Evolutionary conservation across 371 early-diverging fungal genomes (phyloP).

Genomic region (Apophysomyces variabilis): DNA sequence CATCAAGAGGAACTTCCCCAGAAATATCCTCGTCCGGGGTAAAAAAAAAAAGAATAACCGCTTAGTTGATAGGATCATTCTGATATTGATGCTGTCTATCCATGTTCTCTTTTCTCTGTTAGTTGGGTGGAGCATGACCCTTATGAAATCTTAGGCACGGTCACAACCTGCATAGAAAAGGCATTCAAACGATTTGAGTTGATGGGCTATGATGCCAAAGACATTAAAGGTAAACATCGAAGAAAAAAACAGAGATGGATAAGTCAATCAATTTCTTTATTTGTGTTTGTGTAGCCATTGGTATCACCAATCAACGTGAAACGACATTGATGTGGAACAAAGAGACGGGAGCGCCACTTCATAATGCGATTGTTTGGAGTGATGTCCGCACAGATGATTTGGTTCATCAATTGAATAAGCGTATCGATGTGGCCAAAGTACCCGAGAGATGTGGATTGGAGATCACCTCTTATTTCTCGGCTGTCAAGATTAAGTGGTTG

Average conservation of each 20-base stretch:
- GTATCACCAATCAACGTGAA: slow-evolving; percentile 95
- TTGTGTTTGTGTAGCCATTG: slow-evolving; percentile 58
- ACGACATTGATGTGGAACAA: slow-evolving; percentile 88
- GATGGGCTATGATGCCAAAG: slow-evolving; percentile 55
- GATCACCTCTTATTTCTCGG: slow-evolving; percentile 88
- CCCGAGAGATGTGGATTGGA: slow-evolving; percentile 79
- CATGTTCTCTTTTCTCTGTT: slow-evolving; percentile 4
- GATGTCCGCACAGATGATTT: slow-evolving; percentile 80
- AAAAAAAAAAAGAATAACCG: slow-evolving; percentile 52
- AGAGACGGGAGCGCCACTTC: slow-evolving; percentile 75
- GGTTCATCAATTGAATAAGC: slow-evolving; percentile 61
- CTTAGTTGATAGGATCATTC: too few species aligned
- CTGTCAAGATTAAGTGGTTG: slow-evolving; percentile 88
- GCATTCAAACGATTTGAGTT: slow-evolving; percentile 62
- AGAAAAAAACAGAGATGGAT: neutral
- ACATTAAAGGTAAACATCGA: slow-evolving; percentile 59
- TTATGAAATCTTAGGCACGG: slow-evolving; percentile 66
- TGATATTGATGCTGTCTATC: neutral
- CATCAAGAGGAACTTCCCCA: slow-evolving; percentile 86
- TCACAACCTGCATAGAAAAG: slow-evolving; percentile 66
- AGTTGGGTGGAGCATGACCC: slow-evolving; percentile 91
- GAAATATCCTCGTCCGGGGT: slow-evolving; percentile 79
- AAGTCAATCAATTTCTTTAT: neutral
- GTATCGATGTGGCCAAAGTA: slow-evolving; percentile 46
- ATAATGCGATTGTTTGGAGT: slow-evolving; percentile 91